Conservation (phyloP, 768 basidiomycete genomes). For the Botryobasidium botryosum region DNA sequence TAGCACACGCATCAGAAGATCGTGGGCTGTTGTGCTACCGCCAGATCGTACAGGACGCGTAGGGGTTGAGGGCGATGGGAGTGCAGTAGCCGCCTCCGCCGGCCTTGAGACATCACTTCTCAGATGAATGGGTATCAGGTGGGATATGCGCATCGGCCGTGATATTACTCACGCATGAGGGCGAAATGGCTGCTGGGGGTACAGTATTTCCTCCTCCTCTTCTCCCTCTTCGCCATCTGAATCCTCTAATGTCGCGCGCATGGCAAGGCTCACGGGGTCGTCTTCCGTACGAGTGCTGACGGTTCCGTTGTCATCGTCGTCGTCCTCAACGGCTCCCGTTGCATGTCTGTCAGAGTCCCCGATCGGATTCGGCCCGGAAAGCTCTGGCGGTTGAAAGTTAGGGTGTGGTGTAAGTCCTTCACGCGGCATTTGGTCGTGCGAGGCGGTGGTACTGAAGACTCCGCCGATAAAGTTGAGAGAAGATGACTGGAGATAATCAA, state of each 20-base stretch:
- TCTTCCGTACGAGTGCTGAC: slow-evolving; percentile 62
- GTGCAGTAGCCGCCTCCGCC: not conserved
- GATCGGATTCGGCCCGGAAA: not conserved
- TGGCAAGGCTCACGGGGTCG: slow-evolving; percentile 48
- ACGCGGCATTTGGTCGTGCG: not conserved
- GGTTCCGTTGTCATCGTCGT: slow-evolving; percentile 49
- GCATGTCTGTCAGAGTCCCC: slow-evolving; percentile 5
- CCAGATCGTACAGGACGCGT: not conserved
- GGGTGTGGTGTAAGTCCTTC: not conserved
- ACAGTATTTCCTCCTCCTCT: slow-evolving; percentile 63
- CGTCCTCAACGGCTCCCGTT: slow-evolving; percentile 12
- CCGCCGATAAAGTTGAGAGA: slow-evolving; percentile 6
- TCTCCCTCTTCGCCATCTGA: slow-evolving; percentile 38
- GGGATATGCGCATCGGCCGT: not conserved
- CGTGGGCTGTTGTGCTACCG: slow-evolving; percentile 6
- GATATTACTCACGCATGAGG: slow-evolving; percentile 1
- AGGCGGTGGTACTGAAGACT: not conserved
- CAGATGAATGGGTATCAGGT: not conserved
- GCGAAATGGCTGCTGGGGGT: slow-evolving; percentile 23
- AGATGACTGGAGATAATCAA: not conserved
- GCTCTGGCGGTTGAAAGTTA: no score
- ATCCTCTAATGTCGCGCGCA: slow-evolving; percentile 26
- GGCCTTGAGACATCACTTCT: not conserved
- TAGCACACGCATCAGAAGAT: slow-evolving; percentile 9
- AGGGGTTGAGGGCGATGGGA: not conserved